Conservation (phyloP, 2,329 filamentous ascomycete genomes). For the Cytospora mali region DNA sequence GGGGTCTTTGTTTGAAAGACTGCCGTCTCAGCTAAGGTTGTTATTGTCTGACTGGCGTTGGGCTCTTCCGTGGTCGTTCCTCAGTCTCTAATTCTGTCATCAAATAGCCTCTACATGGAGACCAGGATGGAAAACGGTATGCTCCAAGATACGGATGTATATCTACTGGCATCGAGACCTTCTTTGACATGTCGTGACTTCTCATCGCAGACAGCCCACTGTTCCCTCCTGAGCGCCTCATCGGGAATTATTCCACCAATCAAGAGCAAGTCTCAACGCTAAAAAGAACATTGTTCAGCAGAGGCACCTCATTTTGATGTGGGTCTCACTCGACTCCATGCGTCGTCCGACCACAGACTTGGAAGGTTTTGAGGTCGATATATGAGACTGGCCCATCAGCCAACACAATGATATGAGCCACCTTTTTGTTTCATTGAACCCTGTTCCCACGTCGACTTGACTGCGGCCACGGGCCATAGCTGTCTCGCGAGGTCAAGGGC, state of each 20-base stretch:
- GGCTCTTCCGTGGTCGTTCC: neutral
- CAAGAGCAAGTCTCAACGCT: neutral
- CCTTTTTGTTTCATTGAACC: neutral
- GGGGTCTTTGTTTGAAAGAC: no score
- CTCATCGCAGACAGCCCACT: neutral
- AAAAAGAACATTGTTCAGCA: neutral
- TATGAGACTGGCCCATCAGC: neutral
- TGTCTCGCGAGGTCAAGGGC: no score
- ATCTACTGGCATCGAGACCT: neutral
- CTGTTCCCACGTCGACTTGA: no score
- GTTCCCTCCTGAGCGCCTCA: neutral
- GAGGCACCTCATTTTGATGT: neutral
- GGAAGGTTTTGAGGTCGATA: neutral
- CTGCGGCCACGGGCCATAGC: no score
- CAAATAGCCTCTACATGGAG: neutral
- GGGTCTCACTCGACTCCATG: neutral
- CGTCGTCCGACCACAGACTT: neutral
- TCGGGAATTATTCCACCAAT: neutral
- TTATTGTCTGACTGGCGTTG: neutral
- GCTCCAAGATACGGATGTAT: neutral
- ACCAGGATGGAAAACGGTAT: neutral
- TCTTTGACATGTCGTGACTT: neutral
- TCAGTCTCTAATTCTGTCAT: neutral
- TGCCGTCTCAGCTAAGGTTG: no score
- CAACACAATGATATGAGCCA: neutral